A percentile compares a stretch with the other conserved stretches of the same genome.
These are phyloP conservation scores for Leersia perrieri DNA, from an alignment of 176 grass and related monocot genomes.

Conservation along the genomic window DNA sequence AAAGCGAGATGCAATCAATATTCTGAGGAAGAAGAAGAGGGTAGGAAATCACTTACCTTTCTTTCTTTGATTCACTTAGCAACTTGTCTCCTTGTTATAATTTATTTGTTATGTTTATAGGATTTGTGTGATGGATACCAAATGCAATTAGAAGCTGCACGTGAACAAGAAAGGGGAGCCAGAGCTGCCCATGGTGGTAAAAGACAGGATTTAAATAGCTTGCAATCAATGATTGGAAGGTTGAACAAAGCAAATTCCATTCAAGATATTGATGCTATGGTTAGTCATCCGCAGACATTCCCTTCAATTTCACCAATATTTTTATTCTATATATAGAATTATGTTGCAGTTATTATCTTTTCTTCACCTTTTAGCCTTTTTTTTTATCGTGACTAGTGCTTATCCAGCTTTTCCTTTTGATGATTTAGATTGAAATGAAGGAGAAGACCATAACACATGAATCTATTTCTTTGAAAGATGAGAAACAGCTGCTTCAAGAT, in stretches of 20 bases:
- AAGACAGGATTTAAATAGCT: constrained; percentile 56
- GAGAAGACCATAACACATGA: constrained; percentile 72
- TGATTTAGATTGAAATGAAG: constrained; percentile 70
- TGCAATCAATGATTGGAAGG: constrained; percentile 68
- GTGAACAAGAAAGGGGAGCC: constrained; percentile 57
- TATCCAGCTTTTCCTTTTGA: neutral
- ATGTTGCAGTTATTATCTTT: neutral
- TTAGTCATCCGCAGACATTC: constrained; percentile 42
- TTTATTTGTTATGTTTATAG: constrained; percentile 42
- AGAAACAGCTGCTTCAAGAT: constrained; percentile 78
- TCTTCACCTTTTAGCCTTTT: neutral
- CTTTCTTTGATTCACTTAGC: constrained; percentile 10
- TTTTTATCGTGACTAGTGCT: neutral
- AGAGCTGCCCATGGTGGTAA: constrained; percentile 65
- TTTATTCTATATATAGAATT: neutral
- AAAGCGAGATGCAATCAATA: constrained; percentile 70
- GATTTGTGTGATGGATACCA: constrained; percentile 43
- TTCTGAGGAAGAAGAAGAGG: constrained; percentile 63
- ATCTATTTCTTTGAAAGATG: constrained; percentile 77
- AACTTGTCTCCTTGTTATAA: constrained; percentile 18
- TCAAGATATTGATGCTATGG: constrained; percentile 88
- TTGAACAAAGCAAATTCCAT: constrained; percentile 83
- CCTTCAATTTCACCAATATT: no score
- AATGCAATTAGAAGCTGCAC: constrained; percentile 54
- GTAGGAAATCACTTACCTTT: constrained; percentile 36